Evolutionary conservation across 306 rosid species (phyloP), one percentile per base, ranked within the genome.

Genomic region (Leucaena leucocephala): DNA sequence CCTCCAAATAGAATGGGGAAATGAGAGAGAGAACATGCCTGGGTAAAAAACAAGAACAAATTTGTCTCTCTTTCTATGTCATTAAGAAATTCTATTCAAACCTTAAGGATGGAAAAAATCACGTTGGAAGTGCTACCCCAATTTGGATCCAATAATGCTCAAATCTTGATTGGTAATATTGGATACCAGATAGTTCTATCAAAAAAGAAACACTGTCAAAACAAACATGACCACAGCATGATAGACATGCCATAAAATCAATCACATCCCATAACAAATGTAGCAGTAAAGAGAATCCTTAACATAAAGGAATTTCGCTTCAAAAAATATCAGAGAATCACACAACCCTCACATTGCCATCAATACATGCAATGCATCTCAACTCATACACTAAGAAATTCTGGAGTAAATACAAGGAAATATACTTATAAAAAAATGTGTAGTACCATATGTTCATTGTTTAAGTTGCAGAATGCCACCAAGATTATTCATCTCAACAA

Each of bases 401-500:
- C 35, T 34, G 59, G 64, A 35, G 46, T 69, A 67, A 58, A 61
- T 17, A 34, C n/a, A 76, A 68, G 36, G 13, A 65, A 80, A 84
- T 76, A 42, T 55, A 74, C 19, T 49, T 63, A 52, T 38, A 65
- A 71, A 75, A 36, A 78, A 52, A 42, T 70, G 62, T 43, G 46
- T 19, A 39, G 48, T 36, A 49, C 65, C 71, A 52, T 61, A 55
- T 54, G 59, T 59, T 52, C 46, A 54, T 64, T 68, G 34, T 68
- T 78, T 71, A 48, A 71, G 45, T 67, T 52, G 73, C 71, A 62
- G 77, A 75, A 71, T 75, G 52, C 75, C 75, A 84, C 48, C 38
- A 27, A 54, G 67, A 79, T 65, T 62, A 72, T 65, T 72, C 77
- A 61, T 82, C 38, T 50, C 36, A 54, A 43, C 61, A 79, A 72